These are phyloP conservation scores for Tricholoma bakamatsutake DNA, from an alignment of 768 basidiomycete species.

Conservation along the genomic window DNA sequence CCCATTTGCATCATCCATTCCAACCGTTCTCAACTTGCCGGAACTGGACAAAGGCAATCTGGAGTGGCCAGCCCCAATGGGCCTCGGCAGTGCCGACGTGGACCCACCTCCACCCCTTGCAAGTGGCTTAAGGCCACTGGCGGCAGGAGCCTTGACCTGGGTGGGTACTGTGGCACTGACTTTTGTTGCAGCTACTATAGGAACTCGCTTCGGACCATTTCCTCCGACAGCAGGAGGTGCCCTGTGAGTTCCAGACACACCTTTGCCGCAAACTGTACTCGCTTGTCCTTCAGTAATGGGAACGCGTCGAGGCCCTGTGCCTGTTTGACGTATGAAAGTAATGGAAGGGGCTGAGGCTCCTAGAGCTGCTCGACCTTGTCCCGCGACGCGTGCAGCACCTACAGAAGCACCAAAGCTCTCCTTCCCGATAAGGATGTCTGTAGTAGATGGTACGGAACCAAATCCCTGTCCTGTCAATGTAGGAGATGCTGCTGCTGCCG, in stretches of 20 bases:
- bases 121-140: conserved; percentile 12
- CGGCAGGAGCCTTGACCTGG: conserved; percentile 4
- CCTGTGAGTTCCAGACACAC: conserved; percentile 1
- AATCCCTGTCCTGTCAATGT: not conserved
- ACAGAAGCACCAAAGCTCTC: not conserved
- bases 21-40: conserved; percentile 7
- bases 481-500: not conserved
- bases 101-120: conserved; percentile 7
- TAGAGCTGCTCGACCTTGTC: not conserved
- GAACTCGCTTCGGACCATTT: conserved; percentile 13
- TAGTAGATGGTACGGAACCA: not conserved
- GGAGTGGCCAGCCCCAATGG: conserved; percentile 11
- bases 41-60: conserved; percentile 6
- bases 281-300: conserved; percentile 15
- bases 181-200: conserved; percentile 4
- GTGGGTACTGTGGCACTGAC: conserved; percentile 1
- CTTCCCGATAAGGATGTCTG: not conserved
- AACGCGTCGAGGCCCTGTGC: conserved; percentile 32
- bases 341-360: not conserved
- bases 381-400: not conserved
- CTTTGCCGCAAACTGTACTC: not conserved
- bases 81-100: conserved; percentile 15
- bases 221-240: not conserved
- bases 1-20: not conserved
- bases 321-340: not conserved